Percentiles rank a stretch among this genome's conserved stretches.
Conservation (phyloP, 2,329 filamentous ascomycete genomes). For the Scytalidium sp. region DNA sequence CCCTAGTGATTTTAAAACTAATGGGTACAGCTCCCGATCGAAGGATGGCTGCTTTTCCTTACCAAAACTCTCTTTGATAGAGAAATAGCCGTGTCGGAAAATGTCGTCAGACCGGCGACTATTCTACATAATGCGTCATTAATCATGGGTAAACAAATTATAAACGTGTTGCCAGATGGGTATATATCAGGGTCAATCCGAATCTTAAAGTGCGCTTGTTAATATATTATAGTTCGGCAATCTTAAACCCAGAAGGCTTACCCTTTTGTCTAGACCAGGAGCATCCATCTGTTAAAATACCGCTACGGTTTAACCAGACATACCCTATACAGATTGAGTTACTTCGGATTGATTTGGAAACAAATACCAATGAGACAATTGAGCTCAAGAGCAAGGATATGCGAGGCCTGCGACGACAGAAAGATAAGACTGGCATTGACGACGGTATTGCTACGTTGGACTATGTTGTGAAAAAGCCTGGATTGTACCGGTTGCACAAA, state of each 20-base stretch:
- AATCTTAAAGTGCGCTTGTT: slow-evolving; percentile 4
- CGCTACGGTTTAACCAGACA: slow-evolving; percentile 92
- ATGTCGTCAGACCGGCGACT: slow-evolving; percentile 80
- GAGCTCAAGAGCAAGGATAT: slow-evolving; percentile 72
- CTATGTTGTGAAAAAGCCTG: slow-evolving; percentile 78
- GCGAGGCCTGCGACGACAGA: slow-evolving; percentile 65
- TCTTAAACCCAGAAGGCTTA: slow-evolving; percentile 77
- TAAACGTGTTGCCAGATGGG: slow-evolving; percentile 96
- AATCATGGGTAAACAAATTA: slow-evolving; percentile 94
- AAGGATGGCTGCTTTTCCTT: slow-evolving; percentile 68
- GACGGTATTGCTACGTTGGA: slow-evolving; percentile 63
- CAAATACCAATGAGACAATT: slow-evolving; percentile 75
- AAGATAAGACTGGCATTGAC: slow-evolving; percentile 60
- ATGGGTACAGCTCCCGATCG: slow-evolving; percentile 61
- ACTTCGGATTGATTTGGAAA: slow-evolving; percentile 81
- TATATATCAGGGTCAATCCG: slow-evolving; percentile 35
- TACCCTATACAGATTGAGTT: slow-evolving; percentile 85
- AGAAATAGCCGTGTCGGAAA: slow-evolving; percentile 90
- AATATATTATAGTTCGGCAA: slow-evolving; percentile 64
- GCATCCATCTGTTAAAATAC: slow-evolving; percentile 62
- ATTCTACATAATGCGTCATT: slow-evolving; percentile 91
- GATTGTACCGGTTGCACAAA: slow-evolving; percentile 79
- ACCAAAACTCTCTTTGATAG: slow-evolving; percentile 85
- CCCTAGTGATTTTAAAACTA: slow-evolving; percentile 9
- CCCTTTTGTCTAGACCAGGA: slow-evolving; percentile 76